Evolutionary conservation across 345 rosid species (phyloP).

Genomic region (Hibiscus trionum): DNA sequence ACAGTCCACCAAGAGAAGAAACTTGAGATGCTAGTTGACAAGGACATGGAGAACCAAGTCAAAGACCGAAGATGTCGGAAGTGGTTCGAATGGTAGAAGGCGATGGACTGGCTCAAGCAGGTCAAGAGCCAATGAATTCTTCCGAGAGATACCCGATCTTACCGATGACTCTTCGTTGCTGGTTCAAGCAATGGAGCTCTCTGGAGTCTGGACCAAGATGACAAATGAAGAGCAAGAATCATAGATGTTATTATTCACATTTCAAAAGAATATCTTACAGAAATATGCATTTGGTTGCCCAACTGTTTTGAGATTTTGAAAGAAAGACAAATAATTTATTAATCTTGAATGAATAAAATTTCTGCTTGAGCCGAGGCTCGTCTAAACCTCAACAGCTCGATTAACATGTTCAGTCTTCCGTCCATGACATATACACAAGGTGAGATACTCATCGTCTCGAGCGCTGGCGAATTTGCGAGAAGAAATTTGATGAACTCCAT

Average conservation of each 20-base stretch:
- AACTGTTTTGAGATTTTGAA: background rate
- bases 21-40: slow-evolving; percentile 76
- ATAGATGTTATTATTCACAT: background rate
- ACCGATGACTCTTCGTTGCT: slow-evolving; percentile 76
- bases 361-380: slow-evolving; percentile 74
- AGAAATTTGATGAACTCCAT: slow-evolving; percentile 73
- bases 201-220: slow-evolving; percentile 71
- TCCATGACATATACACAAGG: slow-evolving; percentile 48
- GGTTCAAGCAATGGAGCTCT: slow-evolving; percentile 83
- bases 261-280: background rate
- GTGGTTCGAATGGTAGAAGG: slow-evolving; percentile 96
- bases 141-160: slow-evolving; percentile 81
- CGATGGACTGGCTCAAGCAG: slow-evolving; percentile 71
- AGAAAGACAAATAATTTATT: slow-evolving; percentile 8
- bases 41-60: slow-evolving; percentile 68
- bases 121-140: slow-evolving; percentile 59
- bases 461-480: slow-evolving; percentile 57
- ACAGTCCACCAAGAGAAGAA: slow-evolving; percentile 86
- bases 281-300: background rate
- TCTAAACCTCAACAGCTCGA: slow-evolving; percentile 56
- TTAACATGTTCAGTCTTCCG: slow-evolving; percentile 52
- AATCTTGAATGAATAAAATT: slow-evolving; percentile 54
- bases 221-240: slow-evolving; percentile 14
- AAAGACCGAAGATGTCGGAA: slow-evolving; percentile 92
- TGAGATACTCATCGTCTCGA: slow-evolving; percentile 51